Evolutionary conservation across 2,329 filamentous ascomycete species (phyloP).

Genomic region (Periconia sp.): DNA sequence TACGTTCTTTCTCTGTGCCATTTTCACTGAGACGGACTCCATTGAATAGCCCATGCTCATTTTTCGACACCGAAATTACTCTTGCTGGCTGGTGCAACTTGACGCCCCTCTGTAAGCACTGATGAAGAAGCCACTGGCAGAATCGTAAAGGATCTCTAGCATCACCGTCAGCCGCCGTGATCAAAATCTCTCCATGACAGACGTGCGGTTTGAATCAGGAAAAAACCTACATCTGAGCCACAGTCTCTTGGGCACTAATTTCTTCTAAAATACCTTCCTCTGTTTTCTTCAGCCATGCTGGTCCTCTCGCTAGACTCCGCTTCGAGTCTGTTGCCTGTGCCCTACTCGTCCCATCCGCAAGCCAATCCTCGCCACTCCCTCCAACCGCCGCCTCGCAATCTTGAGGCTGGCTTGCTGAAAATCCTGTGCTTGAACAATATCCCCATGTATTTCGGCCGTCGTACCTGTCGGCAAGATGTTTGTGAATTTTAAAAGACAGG

Average conservation of each 20-base stretch:
- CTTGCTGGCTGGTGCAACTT: conserved; percentile 65
- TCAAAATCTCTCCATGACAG: not conserved
- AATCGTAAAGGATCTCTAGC: conserved; percentile 67
- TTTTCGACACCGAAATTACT: conserved; percentile 55
- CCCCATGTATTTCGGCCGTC: conserved; percentile 62
- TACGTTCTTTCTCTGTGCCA: conserved; percentile 49
- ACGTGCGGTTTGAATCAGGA: not conserved
- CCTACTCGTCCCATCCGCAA: conserved; percentile 65
- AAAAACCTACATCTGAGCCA: conserved; percentile 64
- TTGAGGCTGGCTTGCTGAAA: conserved; percentile 59
- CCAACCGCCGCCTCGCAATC: conserved; percentile 45
- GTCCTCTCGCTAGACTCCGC: conserved; percentile 41
- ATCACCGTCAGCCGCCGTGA: not conserved
- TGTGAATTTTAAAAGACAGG: conserved; percentile 71
- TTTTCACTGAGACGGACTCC: conserved; percentile 55
- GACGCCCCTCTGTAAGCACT: conserved; percentile 63
- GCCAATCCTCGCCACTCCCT: conserved; percentile 64
- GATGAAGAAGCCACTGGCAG: conserved; percentile 64
- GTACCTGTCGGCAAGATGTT: conserved; percentile 61
- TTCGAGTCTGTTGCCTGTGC: conserved; percentile 52
- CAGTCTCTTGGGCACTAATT: conserved; percentile 62
- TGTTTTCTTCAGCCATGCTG: conserved; percentile 61
- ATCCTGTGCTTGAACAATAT: conserved; percentile 60
- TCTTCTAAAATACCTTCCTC: conserved; percentile 60
- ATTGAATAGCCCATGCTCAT: conserved; percentile 54